Base-by-base conservation (phyloP, 441 rosid species). In the Populus hybrid region DNA sequence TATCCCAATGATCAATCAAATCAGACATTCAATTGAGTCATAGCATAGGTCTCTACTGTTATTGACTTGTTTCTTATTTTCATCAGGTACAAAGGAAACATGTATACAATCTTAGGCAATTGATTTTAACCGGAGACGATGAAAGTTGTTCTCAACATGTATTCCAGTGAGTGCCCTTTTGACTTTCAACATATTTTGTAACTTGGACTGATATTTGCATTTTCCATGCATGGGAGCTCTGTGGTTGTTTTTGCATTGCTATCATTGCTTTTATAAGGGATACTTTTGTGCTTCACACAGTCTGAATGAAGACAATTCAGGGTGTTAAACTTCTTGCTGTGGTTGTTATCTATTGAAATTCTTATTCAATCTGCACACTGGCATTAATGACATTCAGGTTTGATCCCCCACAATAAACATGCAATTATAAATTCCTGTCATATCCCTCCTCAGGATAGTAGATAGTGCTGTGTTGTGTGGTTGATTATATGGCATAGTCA, bases 81-180 rank as follows among this genome's bases (percentile, higher is more conserved):
- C 78, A 36, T 72, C 81, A 95, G 99, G 99, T 93, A 70, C 99
- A 95, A 83, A 93, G 99, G 85, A 95, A 91, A 88, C 99, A 95
- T 85, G 99, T 95, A 74, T 95, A 95, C 75, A 88, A 90, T 74
- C 91, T 93, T 32, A 89, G 99, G 86, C 99, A 95, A 79, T 85
- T 88, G 81, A 92, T 95, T 83, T 80, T 95, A 83, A 90, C 86
- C 9, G 99, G 97, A 65, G 97, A 89, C 80, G 77, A 84, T 72
- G 97, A 93, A 87, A 93, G 94, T 87, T 93, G 95, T 86, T 88
- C 98, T 65, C 93, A 90, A 63, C 95, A 95, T 80, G 85, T 95
- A 77, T 89, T 85, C 82, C 94, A 86, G 99, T 93, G 82, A 91
- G 97, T 83, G 69, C 40, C 71, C 63, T 50, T 72, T 35, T 73